A percentile compares a stretch with the other conserved stretches of the same genome.
phyloP scores from a whole-genome alignment of 116 monocot species.

The Trichopus zeylanicus region DNA sequence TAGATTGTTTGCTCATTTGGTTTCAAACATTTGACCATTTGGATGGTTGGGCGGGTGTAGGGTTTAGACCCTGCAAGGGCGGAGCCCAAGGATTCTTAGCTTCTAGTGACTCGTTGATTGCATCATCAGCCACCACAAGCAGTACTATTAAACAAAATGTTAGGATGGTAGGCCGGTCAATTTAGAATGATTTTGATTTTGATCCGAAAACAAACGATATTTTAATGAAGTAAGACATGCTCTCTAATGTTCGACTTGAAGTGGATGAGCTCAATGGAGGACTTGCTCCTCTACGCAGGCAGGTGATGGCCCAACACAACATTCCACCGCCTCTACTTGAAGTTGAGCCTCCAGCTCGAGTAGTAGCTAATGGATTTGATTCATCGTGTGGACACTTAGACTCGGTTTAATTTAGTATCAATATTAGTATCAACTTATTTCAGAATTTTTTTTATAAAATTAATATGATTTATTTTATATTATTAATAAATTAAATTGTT shows the following conservation, averaged over 20 bases:
- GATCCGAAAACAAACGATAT: too few relatives aligned
- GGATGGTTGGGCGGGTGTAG: too few relatives aligned
- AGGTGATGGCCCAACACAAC: slow-evolving; percentile 63
- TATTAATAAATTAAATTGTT: too few relatives aligned
- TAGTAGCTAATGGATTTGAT: slow-evolving; percentile 24
- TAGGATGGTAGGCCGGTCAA: too few relatives aligned
- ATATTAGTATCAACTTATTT: too few relatives aligned
- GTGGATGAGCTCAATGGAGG: slow-evolving; percentile 58
- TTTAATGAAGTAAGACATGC: slow-evolving; percentile 25
- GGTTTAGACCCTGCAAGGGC: not conserved
- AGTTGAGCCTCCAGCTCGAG: slow-evolving; percentile 47
- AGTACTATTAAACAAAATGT: slow-evolving; percentile 52
- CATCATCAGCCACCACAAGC: slow-evolving; percentile 40
- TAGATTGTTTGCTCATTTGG: too few relatives aligned
- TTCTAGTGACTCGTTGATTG: slow-evolving; percentile 7
- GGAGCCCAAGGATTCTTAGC: not conserved
- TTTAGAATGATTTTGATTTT: too few relatives aligned
- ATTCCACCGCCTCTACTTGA: slow-evolving; percentile 63
- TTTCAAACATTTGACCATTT: too few relatives aligned
- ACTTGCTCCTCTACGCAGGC: slow-evolving; percentile 55
- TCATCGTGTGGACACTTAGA: not conserved
- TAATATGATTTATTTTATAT: too few relatives aligned
- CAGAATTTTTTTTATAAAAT: too few relatives aligned
- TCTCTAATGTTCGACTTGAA: slow-evolving; percentile 47
- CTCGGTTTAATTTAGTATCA: too few relatives aligned